Percentiles rank a stretch among this genome's conserved stretches.
These are phyloP conservation scores for Colletotrichum kahawae DNA, from an alignment of 2,329 filamentous ascomycete genomes.

Conservation along the genomic window DNA sequence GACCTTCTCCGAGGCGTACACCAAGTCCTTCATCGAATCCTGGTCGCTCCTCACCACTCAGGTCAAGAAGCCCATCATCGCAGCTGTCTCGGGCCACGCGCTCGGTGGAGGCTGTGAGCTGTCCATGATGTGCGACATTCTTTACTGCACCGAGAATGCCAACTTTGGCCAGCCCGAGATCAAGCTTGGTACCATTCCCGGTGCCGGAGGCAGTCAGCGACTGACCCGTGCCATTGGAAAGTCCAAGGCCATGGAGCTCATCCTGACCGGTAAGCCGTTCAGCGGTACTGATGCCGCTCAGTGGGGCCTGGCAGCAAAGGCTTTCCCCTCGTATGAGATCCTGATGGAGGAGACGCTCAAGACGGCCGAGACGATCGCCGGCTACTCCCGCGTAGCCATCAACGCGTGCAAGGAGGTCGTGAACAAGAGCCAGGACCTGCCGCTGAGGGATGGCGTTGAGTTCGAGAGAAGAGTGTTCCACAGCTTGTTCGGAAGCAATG, in stretches of 20 bases:
- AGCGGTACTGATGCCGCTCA: slow-evolving; percentile 82
- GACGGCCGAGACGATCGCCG: slow-evolving; percentile 88
- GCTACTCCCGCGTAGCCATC: slow-evolving; percentile 85
- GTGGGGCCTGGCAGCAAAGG: slow-evolving; percentile 88
- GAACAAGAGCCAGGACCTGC: slow-evolving; percentile 95
- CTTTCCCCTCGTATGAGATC: slow-evolving; percentile 80
- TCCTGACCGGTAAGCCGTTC: slow-evolving; percentile 85
- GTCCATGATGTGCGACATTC: slow-evolving; percentile 94
- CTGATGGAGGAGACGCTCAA: slow-evolving; percentile 81
- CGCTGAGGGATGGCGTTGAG: slow-evolving; percentile 88
- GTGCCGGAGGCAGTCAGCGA: slow-evolving; percentile 89
- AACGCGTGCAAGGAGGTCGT: slow-evolving; percentile 97
- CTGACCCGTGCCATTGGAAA: slow-evolving; percentile 85
- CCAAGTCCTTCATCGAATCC: slow-evolving; percentile 88
- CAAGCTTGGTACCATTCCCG: slow-evolving; percentile 91
- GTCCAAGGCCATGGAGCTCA: slow-evolving; percentile 88
- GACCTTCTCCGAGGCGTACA: slow-evolving; percentile 88
- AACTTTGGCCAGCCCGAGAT: slow-evolving; percentile 98
- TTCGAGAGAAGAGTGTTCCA: slow-evolving; percentile 95
- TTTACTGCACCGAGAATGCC: slow-evolving; percentile 86
- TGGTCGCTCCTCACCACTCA: slow-evolving; percentile 87
- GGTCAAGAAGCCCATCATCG: slow-evolving; percentile 93
- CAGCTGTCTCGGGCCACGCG: slow-evolving; percentile 92
- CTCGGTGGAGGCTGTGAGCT: slow-evolving; percentile 96
- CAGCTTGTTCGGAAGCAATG: slow-evolving; percentile 87